These are phyloP conservation scores for Cubamyces lactineus DNA, from an alignment of 768 basidiomycete genomes.

Conservation along the genomic window DNA sequence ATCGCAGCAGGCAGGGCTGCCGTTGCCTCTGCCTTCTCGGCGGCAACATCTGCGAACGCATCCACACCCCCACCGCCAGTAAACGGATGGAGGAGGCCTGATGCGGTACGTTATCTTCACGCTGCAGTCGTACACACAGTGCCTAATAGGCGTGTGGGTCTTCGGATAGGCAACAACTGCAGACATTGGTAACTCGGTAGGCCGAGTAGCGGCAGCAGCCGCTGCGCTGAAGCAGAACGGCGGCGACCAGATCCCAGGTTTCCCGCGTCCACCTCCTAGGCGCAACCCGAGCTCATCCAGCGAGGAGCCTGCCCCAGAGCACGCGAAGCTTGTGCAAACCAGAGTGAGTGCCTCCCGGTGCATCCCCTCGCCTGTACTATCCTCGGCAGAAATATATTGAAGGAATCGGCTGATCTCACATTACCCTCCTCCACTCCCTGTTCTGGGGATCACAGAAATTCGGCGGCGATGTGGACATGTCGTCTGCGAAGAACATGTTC, in stretches of 20 bases:
- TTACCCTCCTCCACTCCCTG: neutral
- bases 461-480: conserved; percentile 62
- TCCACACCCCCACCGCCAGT: conserved; percentile 1
- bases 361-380: neutral
- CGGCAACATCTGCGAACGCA: neutral
- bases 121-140: too few relatives aligned
- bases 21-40: conserved; percentile 26
- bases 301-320: conserved; percentile 23
- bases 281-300: conserved; percentile 23
- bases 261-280: conserved; percentile 35
- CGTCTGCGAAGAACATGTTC: conserved; percentile 50
- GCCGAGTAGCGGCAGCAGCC: conserved; percentile 62
- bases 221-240: conserved; percentile 40
- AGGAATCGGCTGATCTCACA: too few relatives aligned
- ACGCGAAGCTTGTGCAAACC: conserved; percentile 25
- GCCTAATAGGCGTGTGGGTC: too few relatives aligned
- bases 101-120: conserved; percentile 37
- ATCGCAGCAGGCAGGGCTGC: conserved; percentile 16
- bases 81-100: conserved; percentile 24
- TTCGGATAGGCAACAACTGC: conserved; percentile 31
- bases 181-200: conserved; percentile 46
- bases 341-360: conserved; percentile 24
- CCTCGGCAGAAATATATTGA: neutral
- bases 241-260: conserved; percentile 9
- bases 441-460: conserved; percentile 47